phyloP scores from a whole-genome alignment of 257 asterid genomes.

The Osmanthus fragrans region DNA sequence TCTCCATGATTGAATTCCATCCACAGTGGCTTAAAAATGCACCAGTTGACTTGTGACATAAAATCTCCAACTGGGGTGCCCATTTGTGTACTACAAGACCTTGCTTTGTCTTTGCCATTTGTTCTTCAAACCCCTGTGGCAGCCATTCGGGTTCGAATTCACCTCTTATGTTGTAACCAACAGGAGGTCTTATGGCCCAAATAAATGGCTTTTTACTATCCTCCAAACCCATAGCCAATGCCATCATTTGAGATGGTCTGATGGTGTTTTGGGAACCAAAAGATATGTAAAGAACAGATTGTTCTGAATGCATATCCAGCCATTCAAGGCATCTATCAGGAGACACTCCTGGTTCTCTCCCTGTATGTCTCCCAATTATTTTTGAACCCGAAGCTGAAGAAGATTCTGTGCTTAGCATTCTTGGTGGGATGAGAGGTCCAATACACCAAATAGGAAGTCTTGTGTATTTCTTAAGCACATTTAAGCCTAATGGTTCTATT shows the following conservation, averaged over 20 bases:
- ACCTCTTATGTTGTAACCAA: slow-evolving; percentile 47
- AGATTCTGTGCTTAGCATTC: slow-evolving; percentile 32
- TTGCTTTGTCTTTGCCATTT: slow-evolving; percentile 26
- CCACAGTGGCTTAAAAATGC: slow-evolving; percentile 93
- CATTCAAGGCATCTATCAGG: slow-evolving; percentile 68
- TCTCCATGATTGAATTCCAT: slow-evolving; percentile 85
- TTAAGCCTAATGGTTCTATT: slow-evolving; percentile 65
- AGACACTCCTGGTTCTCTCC: slow-evolving; percentile 65
- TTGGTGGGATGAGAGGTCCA: slow-evolving; percentile 76
- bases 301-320: slow-evolving; percentile 45
- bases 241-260: slow-evolving; percentile 77
- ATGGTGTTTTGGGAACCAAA: slow-evolving; percentile 97
- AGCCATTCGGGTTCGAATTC: slow-evolving; percentile 75
- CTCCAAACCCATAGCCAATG: slow-evolving; percentile 71
- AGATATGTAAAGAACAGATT: slow-evolving; percentile 69
- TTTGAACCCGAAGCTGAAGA: slow-evolving; percentile 10
- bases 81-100: slow-evolving; percentile 73
- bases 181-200: slow-evolving; percentile 82
- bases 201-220: slow-evolving; percentile 61
- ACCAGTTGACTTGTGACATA: slow-evolving; percentile 63
- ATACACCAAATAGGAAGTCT: slow-evolving; percentile 76
- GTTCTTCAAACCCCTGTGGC: slow-evolving; percentile 56
- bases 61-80: slow-evolving; percentile 95
- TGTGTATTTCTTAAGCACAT: slow-evolving; percentile 35
- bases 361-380: slow-evolving; percentile 48